Evolutionary conservation across 2,329 filamentous ascomycete genomes (phyloP).

Genomic region (Penicillium sp.): DNA sequence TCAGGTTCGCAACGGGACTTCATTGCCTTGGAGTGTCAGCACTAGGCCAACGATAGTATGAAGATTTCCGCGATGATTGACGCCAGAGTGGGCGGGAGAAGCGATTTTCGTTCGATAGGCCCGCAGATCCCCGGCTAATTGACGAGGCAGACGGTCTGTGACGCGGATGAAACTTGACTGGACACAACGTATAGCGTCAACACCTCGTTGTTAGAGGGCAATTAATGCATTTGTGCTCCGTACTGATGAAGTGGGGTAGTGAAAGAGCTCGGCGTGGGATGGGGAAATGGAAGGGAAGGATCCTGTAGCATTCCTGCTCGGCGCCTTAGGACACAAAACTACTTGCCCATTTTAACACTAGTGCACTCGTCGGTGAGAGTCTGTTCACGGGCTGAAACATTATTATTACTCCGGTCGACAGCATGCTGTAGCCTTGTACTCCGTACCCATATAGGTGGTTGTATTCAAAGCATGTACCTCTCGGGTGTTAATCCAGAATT

Average conservation of each 20-base stretch:
- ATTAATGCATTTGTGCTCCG: conserved; percentile 2
- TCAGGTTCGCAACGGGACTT: neutral
- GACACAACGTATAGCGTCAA: neutral
- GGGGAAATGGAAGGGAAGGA: neutral
- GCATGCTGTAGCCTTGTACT: neutral
- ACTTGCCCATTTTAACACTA: neutral
- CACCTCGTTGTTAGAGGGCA: neutral
- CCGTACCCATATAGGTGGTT: no score
- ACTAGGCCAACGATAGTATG: conserved; percentile 1
- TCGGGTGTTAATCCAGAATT: neutral
- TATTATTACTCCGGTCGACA: neutral
- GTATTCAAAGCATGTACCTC: neutral
- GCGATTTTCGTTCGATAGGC: conserved; percentile 14
- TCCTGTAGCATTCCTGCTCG: neutral
- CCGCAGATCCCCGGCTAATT: conserved; percentile 17
- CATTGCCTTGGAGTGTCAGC: conserved; percentile 1
- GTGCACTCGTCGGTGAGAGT: neutral
- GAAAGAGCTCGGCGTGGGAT: conserved; percentile 6
- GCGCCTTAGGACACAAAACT: neutral
- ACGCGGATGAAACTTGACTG: neutral
- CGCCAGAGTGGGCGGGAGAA: conserved; percentile 5
- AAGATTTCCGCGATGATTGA: conserved; percentile 2
- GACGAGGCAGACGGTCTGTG: neutral
- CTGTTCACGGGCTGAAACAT: neutral
- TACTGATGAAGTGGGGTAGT: conserved; percentile 7